Conservation (phyloP, 176 grass and related monocot genomes). For the Otatea glauca region DNA sequence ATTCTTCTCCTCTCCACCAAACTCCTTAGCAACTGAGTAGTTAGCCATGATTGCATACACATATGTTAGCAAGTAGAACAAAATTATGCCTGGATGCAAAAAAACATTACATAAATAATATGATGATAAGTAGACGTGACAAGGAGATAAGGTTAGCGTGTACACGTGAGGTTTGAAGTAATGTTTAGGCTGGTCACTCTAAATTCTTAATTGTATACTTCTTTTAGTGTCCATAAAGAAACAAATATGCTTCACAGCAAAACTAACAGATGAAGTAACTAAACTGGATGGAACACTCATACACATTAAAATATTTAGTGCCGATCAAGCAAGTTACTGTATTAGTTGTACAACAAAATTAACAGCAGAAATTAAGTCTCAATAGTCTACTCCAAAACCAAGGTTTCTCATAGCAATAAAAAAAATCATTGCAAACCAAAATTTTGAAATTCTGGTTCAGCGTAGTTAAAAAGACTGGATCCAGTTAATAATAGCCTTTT, state of each 20-base stretch:
- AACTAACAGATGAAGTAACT: slow-evolving; percentile 3
- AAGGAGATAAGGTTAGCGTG: background rate
- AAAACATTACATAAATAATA: slow-evolving; percentile 23
- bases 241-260: slow-evolving; percentile 12
- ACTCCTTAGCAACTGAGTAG: slow-evolving; percentile 73
- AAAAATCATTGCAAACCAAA: background rate
- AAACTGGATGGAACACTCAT: background rate
- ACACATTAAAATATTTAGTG: background rate
- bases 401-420: slow-evolving; percentile 4
- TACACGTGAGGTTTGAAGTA: background rate
- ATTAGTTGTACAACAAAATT: slow-evolving; percentile 16
- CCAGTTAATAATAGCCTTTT: background rate
- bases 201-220: slow-evolving; percentile 12
- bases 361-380: background rate
- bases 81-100: background rate
- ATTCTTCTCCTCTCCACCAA: slow-evolving; percentile 95
- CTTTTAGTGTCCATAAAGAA: background rate
- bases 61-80: slow-evolving; percentile 25
- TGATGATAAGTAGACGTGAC: background rate
- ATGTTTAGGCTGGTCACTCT: background rate
- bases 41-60: slow-evolving; percentile 29
- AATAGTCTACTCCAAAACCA: slow-evolving; percentile 17
- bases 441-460: background rate
- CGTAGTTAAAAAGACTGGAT: background rate
- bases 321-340: background rate